Base-by-base conservation (phyloP, 2,329 filamentous ascomycete species). In the Fusarium zealandicum region DNA sequence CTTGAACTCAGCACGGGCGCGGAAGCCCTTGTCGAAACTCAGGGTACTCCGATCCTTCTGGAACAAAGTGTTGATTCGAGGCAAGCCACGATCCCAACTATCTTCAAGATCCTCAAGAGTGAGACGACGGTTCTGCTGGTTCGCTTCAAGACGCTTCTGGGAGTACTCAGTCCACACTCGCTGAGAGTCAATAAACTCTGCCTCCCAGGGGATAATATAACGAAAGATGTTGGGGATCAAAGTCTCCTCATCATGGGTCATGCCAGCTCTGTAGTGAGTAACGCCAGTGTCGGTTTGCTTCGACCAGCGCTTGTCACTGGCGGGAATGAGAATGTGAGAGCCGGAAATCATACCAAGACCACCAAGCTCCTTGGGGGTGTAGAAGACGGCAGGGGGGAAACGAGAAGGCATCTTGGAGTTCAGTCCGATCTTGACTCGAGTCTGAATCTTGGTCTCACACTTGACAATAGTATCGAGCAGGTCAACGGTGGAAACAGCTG, bases 371-470 rank as follows among this genome's bases (percentile, higher is more conserved):
- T 99, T 99, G 0, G 96, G 96, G 0, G 95, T 99, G 70, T 99
- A 99, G 77, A 99, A 99, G 3, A 99, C 95, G 4, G 95, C 95
- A 14, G 95, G 95, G 14, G 95, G 95, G 80, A 99, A 99, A 80
- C 95, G 90, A 35, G 92, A 97, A 46, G 95, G 95, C 95, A 99
- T 99, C 80, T 99, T 99, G 5, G 93, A 98, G 77, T 99, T 99
- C 56, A 99, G 76, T 3, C 95, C 95, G 67, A 99, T 99, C 83
- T 99, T 99, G 68, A 99, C 95, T 72, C 95, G 86, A 5, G 95
- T 99, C 77, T 99, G 95, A 47, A 99, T 99, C 81, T 99, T 99
- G 12, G 96, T 99, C 76, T 99, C 95, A 66, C 95, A 99, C 77
- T 99, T 99, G 72, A 99, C 95, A 66, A 99, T 99, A 0, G 93